Percentiles rank a stretch among this genome's conserved stretches.
These are phyloP conservation scores for Pyrenophora graminea DNA, from an alignment of 2,329 filamentous ascomycete species.

Conservation along the genomic window DNA sequence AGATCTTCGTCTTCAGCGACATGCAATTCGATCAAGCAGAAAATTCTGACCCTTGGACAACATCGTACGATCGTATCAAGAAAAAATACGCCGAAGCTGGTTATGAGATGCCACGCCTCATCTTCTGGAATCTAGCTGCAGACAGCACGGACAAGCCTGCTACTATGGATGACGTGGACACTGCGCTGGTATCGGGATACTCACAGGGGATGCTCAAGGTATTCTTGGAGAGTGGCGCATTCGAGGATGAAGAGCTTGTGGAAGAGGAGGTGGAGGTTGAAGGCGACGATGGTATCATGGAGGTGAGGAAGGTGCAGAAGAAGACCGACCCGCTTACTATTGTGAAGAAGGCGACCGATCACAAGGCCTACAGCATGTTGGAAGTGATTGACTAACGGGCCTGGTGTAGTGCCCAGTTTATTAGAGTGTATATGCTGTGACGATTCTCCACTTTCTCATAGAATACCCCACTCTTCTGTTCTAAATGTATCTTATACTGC, in stretches of 20 bases:
- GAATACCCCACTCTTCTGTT: no score
- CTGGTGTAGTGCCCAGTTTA: background rate
- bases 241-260: constrained; percentile 49
- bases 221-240: constrained; percentile 57
- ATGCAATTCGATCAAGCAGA: constrained; percentile 61
- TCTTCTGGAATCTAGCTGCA: constrained; percentile 64
- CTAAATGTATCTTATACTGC: no score
- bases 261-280: constrained; percentile 42
- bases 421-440: background rate
- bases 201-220: constrained; percentile 63
- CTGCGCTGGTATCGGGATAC: constrained; percentile 60
- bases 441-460: no score
- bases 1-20: constrained; percentile 64
- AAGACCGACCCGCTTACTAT: constrained; percentile 23
- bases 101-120: constrained; percentile 63
- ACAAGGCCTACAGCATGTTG: constrained; percentile 62
- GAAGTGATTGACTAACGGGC: constrained; percentile 56
- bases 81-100: constrained; percentile 53
- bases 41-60: constrained; percentile 44
- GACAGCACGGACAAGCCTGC: constrained; percentile 56
- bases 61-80: constrained; percentile 58
- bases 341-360: constrained; percentile 51
- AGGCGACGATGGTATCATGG: constrained; percentile 42
- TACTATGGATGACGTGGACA: constrained; percentile 51
- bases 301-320: constrained; percentile 40